Conservation (phyloP, 345 rosid species). For the Cardiospermum halicacabum region DNA sequence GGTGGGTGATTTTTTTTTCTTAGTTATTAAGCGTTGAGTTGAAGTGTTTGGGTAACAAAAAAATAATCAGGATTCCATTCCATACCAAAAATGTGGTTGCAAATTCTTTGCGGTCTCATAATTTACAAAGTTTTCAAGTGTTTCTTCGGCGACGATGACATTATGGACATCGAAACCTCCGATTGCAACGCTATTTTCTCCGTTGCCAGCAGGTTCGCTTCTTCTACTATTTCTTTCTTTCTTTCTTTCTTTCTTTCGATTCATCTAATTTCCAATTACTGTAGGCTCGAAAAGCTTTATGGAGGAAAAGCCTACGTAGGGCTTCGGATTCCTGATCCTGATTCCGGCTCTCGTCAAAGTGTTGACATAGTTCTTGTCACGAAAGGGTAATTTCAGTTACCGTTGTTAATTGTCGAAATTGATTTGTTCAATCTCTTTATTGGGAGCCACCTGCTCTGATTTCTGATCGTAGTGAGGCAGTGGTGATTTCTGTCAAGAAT, state of each 20-base stretch:
- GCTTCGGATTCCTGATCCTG: slow-evolving; percentile 89
- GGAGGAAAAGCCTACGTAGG: slow-evolving; percentile 83
- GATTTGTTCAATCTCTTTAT: no score
- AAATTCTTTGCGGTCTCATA: slow-evolving; percentile 67
- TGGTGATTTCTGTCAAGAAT: slow-evolving; percentile 75
- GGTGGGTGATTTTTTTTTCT: no score
- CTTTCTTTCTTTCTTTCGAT: not conserved
- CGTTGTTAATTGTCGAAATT: not conserved
- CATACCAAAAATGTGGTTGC: slow-evolving; percentile 59
- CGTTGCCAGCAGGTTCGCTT: slow-evolving; percentile 55
- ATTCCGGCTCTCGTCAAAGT: slow-evolving; percentile 63
- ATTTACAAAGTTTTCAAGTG: slow-evolving; percentile 44
- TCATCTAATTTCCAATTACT: not conserved
- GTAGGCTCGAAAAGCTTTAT: slow-evolving; percentile 77
- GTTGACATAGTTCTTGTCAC: slow-evolving; percentile 68
- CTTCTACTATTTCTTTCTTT: no score
- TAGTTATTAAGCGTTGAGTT: no score
- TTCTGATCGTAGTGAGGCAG: slow-evolving; percentile 45
- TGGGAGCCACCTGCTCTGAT: no score
- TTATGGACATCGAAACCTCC: slow-evolving; percentile 55
- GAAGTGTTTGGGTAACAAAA: no score
- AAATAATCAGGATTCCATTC: not conserved
- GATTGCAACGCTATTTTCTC: slow-evolving; percentile 62
- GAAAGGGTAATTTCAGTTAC: slow-evolving; percentile 39
- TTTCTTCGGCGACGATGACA: slow-evolving; percentile 50